Conservation (phyloP, 306 rosid species). For the Begonia loranthoides region DNA sequence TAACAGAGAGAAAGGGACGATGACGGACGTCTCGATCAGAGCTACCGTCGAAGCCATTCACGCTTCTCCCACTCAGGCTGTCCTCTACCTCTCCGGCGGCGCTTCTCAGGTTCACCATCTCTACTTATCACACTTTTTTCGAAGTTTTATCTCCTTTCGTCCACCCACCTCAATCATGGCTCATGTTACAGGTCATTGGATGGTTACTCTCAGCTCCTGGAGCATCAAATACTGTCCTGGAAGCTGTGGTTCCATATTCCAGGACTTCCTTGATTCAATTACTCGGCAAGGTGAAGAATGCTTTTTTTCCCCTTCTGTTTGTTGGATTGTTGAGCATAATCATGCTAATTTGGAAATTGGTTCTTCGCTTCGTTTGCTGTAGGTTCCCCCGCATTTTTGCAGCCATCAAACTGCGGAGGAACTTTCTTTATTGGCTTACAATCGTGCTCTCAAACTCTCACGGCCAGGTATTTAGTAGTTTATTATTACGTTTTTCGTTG, state of each 20-base stretch:
- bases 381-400: constrained; percentile 72
- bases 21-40: constrained; percentile 38
- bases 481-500: no score
- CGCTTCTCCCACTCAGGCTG: constrained; percentile 51
- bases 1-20: constrained; percentile 6
- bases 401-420: constrained; percentile 58
- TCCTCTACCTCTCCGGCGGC: constrained; percentile 61
- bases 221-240: constrained; percentile 75
- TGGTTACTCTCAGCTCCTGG: constrained; percentile 70
- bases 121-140: background rate
- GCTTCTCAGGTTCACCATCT: constrained; percentile 56
- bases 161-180: background rate
- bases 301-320: background rate
- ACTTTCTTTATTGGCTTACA: constrained; percentile 75
- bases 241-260: constrained; percentile 74
- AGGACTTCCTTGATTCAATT: constrained; percentile 53
- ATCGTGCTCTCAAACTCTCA: constrained; percentile 91
- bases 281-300: constrained; percentile 46
- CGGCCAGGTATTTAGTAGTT: constrained; percentile 38
- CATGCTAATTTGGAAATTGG: background rate
- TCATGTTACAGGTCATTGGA: constrained; percentile 29
- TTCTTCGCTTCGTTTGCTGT: background rate
- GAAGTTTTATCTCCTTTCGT: background rate
- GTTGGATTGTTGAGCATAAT: background rate
- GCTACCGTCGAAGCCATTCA: constrained; percentile 55